Base-by-base conservation (phyloP, 148 eudicot species). In the Gaultheria prostrata region DNA sequence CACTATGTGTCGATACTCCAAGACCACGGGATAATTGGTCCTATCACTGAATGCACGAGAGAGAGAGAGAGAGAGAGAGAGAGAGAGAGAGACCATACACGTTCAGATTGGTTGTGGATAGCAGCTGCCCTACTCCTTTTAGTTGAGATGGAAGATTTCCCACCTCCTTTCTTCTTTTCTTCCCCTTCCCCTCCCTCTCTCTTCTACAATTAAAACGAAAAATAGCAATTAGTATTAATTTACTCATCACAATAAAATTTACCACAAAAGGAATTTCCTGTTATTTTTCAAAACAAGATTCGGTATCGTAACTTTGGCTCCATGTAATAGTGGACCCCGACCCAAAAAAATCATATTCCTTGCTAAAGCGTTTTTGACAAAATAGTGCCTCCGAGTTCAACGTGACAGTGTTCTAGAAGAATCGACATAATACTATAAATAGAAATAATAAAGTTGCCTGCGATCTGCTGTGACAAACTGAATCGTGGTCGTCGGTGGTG, bases 111-210 rank as follows among this genome's bases (percentile, higher is more conserved):
- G 54, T 93, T 95, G 81, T 95, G 98, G 80, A 89, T 84, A 17
- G 94, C 98, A 75, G 97, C 98, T 9, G 96, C 93, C 82, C 96
- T 87, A 43, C 94, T 94, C 85, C 93, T 92, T 82, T 92, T 95
- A 0, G 89, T 87, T 39, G 93, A 86, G 21, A 77, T 33, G 9
- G 90, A 91, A 8, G 94, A 88, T 83, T 89, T 93, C 4, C 82
- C 83, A 8, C 24, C 80, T 24, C 83, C 86, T 83, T 92, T 93
- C 83, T 86, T 86, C n/a, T 79, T 85, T 18, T 83, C 89, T 78
- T 86, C 88, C 7, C 85, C 89, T 0, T 77, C 83, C 1, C 75
- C 87, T 49, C 73, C 50, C 13, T 77, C 91, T 59, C 80, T 90
- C 95, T 93, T 59, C 33, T 49, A 82, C 71, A 51, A 11, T 20